Evolutionary conservation across 176 grass and related monocot species (phyloP).

Genomic region (Zizania latifolia): DNA sequence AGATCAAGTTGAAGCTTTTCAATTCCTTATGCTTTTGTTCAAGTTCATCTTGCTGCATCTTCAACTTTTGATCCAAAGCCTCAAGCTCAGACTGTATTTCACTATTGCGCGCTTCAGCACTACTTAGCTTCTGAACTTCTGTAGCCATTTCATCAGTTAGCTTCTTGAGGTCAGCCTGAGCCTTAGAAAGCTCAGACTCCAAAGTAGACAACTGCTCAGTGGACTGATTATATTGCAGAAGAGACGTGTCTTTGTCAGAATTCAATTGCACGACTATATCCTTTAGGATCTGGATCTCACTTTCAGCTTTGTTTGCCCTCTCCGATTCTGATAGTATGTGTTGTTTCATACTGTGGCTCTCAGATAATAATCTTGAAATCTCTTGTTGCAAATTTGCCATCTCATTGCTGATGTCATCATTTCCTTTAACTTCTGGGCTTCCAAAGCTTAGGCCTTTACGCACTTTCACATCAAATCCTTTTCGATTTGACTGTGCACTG

Average conservation of each 20-base stretch:
- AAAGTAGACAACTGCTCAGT: conserved; percentile 45
- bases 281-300: conserved; percentile 51
- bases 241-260: conserved; percentile 49
- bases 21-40: conserved; percentile 55
- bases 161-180: conserved; percentile 56
- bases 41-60: conserved; percentile 60
- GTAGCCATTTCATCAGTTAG: conserved; percentile 64
- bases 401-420: conserved; percentile 35
- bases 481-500: conserved; percentile 36
- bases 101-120: conserved; percentile 56
- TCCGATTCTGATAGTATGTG: conserved; percentile 63
- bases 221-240: conserved; percentile 52
- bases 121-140: conserved; percentile 57
- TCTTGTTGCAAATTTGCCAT: conserved; percentile 60
- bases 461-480: conserved; percentile 58
- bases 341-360: conserved; percentile 57
- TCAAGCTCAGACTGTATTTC: conserved; percentile 49
- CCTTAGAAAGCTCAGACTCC: conserved; percentile 56
- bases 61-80: conserved; percentile 54
- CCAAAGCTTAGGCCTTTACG: conserved; percentile 55
- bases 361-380: conserved; percentile 57
- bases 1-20: conserved; percentile 41
- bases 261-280: conserved; percentile 42
- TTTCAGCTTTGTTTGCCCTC: conserved; percentile 65
- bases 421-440: conserved; percentile 48